These are phyloP conservation scores for Pyrus bretschneideri DNA, from an alignment of 306 rosid genomes.

Conservation along the genomic window DNA sequence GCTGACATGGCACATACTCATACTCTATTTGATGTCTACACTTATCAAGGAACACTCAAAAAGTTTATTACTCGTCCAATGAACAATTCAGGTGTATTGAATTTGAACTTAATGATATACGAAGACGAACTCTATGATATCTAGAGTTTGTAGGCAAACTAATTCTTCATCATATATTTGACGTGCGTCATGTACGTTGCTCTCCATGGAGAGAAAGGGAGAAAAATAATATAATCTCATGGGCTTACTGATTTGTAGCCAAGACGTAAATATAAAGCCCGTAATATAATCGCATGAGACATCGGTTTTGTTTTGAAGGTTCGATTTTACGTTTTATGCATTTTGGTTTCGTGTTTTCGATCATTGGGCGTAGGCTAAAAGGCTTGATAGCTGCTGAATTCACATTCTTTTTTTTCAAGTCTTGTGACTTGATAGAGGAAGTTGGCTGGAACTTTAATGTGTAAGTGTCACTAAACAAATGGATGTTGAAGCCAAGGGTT, in stretches of 20 bases:
- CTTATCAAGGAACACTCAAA: too few species aligned
- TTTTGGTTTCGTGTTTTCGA: neutral
- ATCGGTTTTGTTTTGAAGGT: neutral
- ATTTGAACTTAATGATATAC: too few species aligned
- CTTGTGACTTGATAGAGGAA: neutral
- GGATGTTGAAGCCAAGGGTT: conserved; percentile 23
- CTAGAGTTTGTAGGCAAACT: neutral
- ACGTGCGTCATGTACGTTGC: too few species aligned
- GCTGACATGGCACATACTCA: too few species aligned
- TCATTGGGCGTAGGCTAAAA: neutral
- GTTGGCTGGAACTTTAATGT: neutral
- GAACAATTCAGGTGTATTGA: too few species aligned
- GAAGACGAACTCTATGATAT: too few species aligned
- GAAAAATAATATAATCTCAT: too few species aligned
- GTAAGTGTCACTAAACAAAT: neutral
- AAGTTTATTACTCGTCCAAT: too few species aligned
- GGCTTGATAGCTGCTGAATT: neutral
- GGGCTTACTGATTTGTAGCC: neutral
- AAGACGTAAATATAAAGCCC: neutral
- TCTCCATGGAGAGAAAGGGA: too few species aligned
- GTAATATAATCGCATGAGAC: neutral
- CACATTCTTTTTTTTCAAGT: neutral
- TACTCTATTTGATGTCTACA: too few species aligned
- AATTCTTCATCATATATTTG: too few species aligned
- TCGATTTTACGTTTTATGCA: neutral